phyloP scores from a whole-genome alignment of 495 filamentous ascomycete genomes.

The Hypoxylon intermedium region DNA sequence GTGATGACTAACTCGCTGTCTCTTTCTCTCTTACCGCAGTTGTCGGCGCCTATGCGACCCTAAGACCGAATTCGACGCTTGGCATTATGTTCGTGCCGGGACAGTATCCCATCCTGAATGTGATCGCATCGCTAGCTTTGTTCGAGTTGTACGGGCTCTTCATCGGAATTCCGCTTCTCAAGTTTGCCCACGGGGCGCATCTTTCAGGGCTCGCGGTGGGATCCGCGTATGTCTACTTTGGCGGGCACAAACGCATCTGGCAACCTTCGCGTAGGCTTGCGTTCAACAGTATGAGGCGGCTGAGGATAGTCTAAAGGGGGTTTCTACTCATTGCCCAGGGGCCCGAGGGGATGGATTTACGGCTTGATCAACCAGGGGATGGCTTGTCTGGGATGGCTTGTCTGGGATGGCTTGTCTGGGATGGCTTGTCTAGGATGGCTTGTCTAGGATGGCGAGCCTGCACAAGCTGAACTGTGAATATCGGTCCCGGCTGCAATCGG shows the following conservation, averaged over 20 bases:
- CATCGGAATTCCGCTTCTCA: slow-evolving; percentile 22
- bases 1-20: no score
- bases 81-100: slow-evolving; percentile 34
- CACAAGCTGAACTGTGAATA: no score
- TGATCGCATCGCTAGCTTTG: slow-evolving; percentile 11
- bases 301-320: slow-evolving; percentile 7
- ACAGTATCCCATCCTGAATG: slow-evolving; percentile 1
- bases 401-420: no score
- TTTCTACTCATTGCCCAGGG: no score
- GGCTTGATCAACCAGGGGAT: neutral
- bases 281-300: slow-evolving; percentile 24
- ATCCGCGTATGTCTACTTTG: slow-evolving; percentile 31
- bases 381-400: no score
- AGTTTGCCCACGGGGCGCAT: slow-evolving; percentile 31
- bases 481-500: no score
- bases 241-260: slow-evolving; percentile 35
- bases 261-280: slow-evolving; percentile 25
- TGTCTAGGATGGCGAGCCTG: no score
- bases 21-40: no score
- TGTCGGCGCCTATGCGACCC: slow-evolving; percentile 29
- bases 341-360: neutral
- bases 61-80: slow-evolving; percentile 22
- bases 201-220: slow-evolving; percentile 36
- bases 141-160: slow-evolving; percentile 39
- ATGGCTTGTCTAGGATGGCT: no score